phyloP scores from a whole-genome alignment of 768 basidiomycete genomes.

The Auricularia cornea region DNA sequence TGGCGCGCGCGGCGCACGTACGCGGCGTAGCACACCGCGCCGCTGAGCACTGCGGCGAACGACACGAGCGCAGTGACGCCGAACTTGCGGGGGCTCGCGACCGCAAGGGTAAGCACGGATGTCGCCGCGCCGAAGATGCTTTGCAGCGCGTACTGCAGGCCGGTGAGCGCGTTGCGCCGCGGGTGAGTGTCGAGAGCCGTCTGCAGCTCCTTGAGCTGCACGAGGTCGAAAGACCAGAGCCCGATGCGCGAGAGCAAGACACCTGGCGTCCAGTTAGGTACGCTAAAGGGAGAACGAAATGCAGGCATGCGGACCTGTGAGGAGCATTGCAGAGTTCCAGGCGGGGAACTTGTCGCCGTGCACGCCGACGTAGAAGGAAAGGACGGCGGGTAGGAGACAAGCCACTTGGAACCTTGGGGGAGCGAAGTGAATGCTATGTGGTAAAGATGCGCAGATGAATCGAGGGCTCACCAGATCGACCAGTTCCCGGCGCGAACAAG shows the following conservation, averaged over 20 bases:
- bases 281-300: background rate
- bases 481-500: constrained; percentile 41
- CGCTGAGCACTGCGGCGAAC: background rate
- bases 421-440: too few species aligned
- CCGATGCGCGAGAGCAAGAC: constrained; percentile 41
- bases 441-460: too few species aligned
- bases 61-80: background rate
- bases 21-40: background rate
- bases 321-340: constrained; percentile 34
- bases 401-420: constrained; percentile 29
- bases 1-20: background rate
- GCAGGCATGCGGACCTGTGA: constrained; percentile 26
- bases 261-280: constrained; percentile 25
- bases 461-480: constrained; percentile 35
- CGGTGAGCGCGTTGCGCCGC: constrained; percentile 34
- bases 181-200: constrained; percentile 35
- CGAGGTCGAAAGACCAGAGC: constrained; percentile 46
- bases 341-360: constrained; percentile 13
- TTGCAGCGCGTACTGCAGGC: constrained; percentile 29
- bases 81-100: background rate
- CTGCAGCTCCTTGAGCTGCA: constrained; percentile 43
- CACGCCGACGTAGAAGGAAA: constrained; percentile 29
- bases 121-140: constrained; percentile 7
- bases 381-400: constrained; percentile 36
- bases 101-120: background rate